Evolutionary conservation across 2,329 filamentous ascomycete species (phyloP).

Genomic region (Cyphellophora attinorum): DNA sequence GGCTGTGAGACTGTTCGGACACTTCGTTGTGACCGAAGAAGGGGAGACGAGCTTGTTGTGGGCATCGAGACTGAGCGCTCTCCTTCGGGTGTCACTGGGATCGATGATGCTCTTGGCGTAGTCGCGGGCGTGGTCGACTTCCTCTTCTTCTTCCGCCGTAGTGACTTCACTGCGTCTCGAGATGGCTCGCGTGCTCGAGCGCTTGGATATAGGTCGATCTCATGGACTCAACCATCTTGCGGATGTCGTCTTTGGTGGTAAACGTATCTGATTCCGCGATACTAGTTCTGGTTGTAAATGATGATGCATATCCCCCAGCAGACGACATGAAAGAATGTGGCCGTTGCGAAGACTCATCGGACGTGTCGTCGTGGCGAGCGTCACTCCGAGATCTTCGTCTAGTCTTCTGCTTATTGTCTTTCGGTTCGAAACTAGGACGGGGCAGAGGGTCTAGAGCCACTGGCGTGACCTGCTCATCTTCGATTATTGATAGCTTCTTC

Average conservation of each 20-base stretch:
- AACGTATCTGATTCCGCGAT: conserved; percentile 11
- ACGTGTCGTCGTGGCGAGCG: conserved; percentile 10
- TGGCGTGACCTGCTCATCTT: not conserved
- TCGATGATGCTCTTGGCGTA: not conserved
- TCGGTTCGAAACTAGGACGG: conserved; percentile 2
- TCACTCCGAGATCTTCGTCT: not conserved
- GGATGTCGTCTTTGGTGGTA: conserved; percentile 16
- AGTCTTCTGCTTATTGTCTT: not conserved
- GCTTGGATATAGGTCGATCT: conserved; percentile 17
- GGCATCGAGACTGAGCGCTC: conserved; percentile 3
- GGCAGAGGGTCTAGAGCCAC: conserved; percentile 6
- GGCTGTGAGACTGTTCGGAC: conserved; percentile 10
- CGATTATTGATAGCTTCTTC: not conserved
- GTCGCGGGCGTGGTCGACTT: conserved; percentile 3
- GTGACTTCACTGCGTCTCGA: conserved; percentile 6
- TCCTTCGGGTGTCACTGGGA: not conserved
- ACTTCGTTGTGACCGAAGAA: conserved; percentile 3
- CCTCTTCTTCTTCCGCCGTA: conserved; percentile 13
- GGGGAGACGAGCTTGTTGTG: conserved; percentile 6
- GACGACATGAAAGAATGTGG: conserved; percentile 15
- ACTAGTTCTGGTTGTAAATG: conserved; percentile 15
- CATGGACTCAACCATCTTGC: conserved; percentile 19
- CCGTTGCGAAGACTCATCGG: conserved; percentile 14
- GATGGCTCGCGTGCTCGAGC: conserved; percentile 13
- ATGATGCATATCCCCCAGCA: conserved; percentile 13